These are phyloP conservation scores for Solanum chacoense DNA, from an alignment of 305 asterid species.

Conservation along the genomic window DNA sequence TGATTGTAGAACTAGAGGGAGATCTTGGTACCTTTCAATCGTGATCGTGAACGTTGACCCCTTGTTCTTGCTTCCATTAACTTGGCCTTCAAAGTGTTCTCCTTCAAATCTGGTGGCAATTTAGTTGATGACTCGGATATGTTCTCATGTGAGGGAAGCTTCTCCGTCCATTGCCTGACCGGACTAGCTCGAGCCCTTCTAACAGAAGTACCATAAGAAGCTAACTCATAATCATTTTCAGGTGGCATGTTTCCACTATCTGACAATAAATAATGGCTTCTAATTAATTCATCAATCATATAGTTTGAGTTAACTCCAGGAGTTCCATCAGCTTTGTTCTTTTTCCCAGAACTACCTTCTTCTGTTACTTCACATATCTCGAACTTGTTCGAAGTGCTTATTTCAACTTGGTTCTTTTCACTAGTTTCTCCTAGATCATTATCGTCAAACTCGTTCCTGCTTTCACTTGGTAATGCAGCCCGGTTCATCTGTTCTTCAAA, in stretches of 20 bases:
- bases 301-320: constrained; percentile 36
- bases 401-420: constrained; percentile 26
- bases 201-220: constrained; percentile 28
- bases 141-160: constrained; percentile 52
- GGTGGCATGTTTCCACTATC: constrained; percentile 41
- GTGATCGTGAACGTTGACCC: constrained; percentile 62
- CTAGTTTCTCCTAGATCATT: constrained; percentile 14
- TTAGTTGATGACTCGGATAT: constrained; percentile 47
- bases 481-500: constrained; percentile 52
- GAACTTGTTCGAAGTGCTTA: constrained; percentile 25
- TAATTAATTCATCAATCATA: constrained; percentile 57
- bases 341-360: constrained; percentile 27
- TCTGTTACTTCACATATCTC: constrained; percentile 37
- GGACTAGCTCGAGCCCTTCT: constrained; percentile 80
- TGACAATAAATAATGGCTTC: constrained; percentile 51
- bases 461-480: constrained; percentile 18
- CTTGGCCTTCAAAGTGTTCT: constrained; percentile 54
- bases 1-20: constrained; percentile 30
- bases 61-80: constrained; percentile 65
- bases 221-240: constrained; percentile 31
- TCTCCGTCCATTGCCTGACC: constrained; percentile 56
- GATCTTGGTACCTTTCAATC: constrained; percentile 47
- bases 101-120: constrained; percentile 49
- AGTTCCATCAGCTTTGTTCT: constrained; percentile 27
- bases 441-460: constrained; percentile 14